Base-by-base conservation (phyloP, 345 rosid genomes). In the Euphorbia peplus region DNA sequence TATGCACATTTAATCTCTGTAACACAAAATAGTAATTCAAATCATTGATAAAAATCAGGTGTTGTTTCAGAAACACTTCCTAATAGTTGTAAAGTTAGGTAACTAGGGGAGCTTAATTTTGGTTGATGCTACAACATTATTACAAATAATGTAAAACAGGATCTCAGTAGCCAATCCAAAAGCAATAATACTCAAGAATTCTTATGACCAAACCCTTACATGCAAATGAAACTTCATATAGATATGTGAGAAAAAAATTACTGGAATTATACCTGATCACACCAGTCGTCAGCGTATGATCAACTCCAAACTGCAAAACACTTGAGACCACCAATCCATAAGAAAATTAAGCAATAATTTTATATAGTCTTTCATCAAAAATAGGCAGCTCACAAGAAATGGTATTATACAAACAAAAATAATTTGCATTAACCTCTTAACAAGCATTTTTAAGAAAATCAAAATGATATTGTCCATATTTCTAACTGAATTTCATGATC, bases 231-330 rank as follows among this genome's bases (percentile, higher is more conserved):
- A 0, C 0, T 14, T 13, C 42, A 60, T 24, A 56, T 4, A 18
- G 60, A 46, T 25, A 32, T 18, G 30, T 25, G 39, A 10, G 22
- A 42, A 10, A 60, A 54, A 30, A 14, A 44, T 35, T 64, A 41
- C 24, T 21, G 32, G 24, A 51, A 13, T 53, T 57, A 10, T 79
- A 93, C 98, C 97, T 93, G 75, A 93, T 93, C 62, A 93, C 97
- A 25, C 97, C 98, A 67, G 96, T 93, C 44, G 98, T 93, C 37
- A 93, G 91, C 22, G 97, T 93, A 63, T 93, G 97, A 79, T 93
- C 97, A 64, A 93, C 91, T 73, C 98, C 98, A 81, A 93, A 93
- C 97, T 93, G 85, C 82, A 77, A 64, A n/a, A 35, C 50, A 60
- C 26, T 60, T 58, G 11, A 29, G 24, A 30, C 22, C 19, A 60